Conservation (phyloP, 371 early-diverging fungal species). For the Nematocida parisii region DNA sequence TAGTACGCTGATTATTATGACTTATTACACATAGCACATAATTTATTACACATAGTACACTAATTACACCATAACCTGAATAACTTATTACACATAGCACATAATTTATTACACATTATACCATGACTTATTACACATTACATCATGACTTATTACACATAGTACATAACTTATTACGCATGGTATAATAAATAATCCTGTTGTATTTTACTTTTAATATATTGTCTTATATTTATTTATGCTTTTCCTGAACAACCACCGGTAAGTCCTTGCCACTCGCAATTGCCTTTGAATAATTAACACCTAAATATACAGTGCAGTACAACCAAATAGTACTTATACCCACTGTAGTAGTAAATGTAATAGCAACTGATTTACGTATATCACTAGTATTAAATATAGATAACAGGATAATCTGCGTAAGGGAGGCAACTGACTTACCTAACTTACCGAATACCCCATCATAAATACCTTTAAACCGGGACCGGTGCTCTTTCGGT, state of each 20-base stretch:
- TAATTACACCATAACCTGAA: background rate
- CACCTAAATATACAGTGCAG: constrained; percentile 64
- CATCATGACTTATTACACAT: no score
- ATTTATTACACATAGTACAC: no score
- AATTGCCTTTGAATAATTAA: constrained; percentile 63
- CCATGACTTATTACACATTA: background rate
- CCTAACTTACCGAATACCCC: constrained; percentile 69
- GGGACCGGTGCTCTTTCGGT: constrained; percentile 57
- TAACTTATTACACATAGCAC: background rate
- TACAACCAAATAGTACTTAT: constrained; percentile 62
- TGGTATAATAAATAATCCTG: no score
- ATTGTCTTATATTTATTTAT: no score
- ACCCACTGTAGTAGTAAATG: constrained; percentile 27
- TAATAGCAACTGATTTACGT: constrained; percentile 33
- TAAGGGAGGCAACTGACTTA: constrained; percentile 63
- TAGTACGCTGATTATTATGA: no score
- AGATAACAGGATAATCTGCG: constrained; percentile 56
- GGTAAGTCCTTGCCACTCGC: constrained; percentile 56
- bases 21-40: no score
- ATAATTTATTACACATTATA: background rate
- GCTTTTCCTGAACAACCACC: background rate
- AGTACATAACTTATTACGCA: no score
- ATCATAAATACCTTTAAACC: constrained; percentile 69
- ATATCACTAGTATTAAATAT: constrained; percentile 61
- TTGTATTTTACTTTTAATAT: no score